A percentile compares a stretch with the other conserved stretches of the same genome.
Conservation (phyloP, 345 rosid genomes). For the Acer negundo region DNA sequence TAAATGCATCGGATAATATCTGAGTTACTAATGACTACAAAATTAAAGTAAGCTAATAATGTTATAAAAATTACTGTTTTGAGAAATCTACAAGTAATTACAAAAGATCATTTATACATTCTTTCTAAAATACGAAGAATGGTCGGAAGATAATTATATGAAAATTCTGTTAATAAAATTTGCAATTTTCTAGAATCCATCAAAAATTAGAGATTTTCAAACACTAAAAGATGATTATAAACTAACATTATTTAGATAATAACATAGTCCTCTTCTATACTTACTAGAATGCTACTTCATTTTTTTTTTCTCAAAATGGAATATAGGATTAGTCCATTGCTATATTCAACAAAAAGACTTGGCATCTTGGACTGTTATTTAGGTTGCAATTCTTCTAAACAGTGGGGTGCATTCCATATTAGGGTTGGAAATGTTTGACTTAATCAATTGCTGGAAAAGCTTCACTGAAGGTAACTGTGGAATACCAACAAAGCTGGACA, state of each 20-base stretch:
- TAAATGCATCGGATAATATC: slow-evolving; percentile 20
- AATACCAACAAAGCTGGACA: not conserved
- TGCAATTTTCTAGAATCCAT: not conserved
- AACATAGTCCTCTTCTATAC: not conserved
- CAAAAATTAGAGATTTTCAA: not conserved
- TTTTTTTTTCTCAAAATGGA: not conserved
- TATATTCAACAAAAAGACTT: not conserved
- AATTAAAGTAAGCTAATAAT: slow-evolving; percentile 8
- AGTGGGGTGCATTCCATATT: not conserved
- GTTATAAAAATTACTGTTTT: not conserved
- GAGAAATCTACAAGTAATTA: slow-evolving; percentile 13
- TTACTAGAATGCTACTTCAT: not conserved
- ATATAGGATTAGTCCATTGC: not conserved
- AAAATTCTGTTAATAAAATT: slow-evolving; percentile 2
- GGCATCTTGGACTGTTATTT: not conserved
- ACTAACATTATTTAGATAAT: not conserved
- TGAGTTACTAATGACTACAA: not conserved
- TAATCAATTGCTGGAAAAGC: not conserved
- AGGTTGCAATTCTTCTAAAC: not conserved
- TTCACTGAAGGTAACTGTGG: not conserved
- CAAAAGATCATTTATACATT: not conserved
- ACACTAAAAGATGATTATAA: not conserved
- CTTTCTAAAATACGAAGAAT: not conserved
- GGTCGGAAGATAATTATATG: not conserved
- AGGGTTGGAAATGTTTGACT: not conserved